A percentile compares a stretch with the other conserved stretches of the same genome.
These are phyloP conservation scores for Fusarium sp. DNA, from an alignment of 2,329 filamentous ascomycete species.

Conservation along the genomic window DNA sequence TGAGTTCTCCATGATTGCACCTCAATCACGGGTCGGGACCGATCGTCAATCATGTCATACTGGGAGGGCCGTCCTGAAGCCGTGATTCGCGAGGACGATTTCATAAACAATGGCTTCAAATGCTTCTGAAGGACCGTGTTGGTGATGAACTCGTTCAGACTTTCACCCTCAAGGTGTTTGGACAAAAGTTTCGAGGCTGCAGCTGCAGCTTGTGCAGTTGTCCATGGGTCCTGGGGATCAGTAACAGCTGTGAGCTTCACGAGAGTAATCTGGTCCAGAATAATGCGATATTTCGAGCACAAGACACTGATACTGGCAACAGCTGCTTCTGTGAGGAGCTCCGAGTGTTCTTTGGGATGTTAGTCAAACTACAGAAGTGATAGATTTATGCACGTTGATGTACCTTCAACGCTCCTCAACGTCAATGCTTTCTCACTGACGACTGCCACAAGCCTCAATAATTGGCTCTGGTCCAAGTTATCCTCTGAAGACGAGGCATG, in stretches of 20 bases:
- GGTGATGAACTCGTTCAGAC: slow-evolving; percentile 54
- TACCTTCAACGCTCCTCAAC: neutral
- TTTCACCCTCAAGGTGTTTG: slow-evolving; percentile 31
- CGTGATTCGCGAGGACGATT: slow-evolving; percentile 56
- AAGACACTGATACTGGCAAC: slow-evolving; percentile 45
- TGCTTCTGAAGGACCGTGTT: slow-evolving; percentile 68
- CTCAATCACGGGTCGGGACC: neutral
- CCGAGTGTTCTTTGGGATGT: neutral
- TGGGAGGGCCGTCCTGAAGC: slow-evolving; percentile 43
- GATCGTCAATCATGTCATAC: slow-evolving; percentile 26
- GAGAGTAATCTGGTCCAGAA: slow-evolving; percentile 37
- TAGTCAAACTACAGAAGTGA: neutral
- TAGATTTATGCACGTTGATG: neutral
- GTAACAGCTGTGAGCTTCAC: slow-evolving; percentile 47
- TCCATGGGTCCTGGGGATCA: slow-evolving; percentile 50
- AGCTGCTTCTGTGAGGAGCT: slow-evolving; percentile 37
- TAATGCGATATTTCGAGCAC: neutral
- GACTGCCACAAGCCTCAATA: neutral
- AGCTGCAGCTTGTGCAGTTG: slow-evolving; percentile 44
- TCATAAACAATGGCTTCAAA: slow-evolving; percentile 74
- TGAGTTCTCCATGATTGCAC: slow-evolving; percentile 38
- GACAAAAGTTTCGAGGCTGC: slow-evolving; percentile 48
- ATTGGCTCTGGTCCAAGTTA: neutral
- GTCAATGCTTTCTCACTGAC: slow-evolving; percentile 1
- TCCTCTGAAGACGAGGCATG: neutral